phyloP scores from a whole-genome alignment of 805 yeast genomes.

The Candida sonorensis region DNA sequence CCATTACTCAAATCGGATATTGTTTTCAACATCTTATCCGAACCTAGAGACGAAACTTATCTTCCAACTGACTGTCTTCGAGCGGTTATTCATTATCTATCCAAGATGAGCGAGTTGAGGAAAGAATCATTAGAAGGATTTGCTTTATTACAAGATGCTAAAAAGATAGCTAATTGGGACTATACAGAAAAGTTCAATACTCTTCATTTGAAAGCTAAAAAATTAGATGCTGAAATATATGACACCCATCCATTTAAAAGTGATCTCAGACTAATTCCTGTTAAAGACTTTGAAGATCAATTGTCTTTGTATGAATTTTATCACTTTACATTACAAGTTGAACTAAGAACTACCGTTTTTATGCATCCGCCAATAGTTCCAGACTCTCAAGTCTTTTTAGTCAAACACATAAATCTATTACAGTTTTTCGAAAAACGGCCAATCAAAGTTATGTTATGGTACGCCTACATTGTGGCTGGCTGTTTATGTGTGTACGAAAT shows the following conservation, averaged over 20 bases:
- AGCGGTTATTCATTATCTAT: neutral
- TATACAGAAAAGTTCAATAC: conserved; percentile 5
- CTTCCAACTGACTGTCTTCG: conserved; percentile 2
- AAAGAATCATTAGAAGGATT: neutral
- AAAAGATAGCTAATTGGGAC: conserved; percentile 2
- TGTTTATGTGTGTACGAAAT: conserved; percentile 11
- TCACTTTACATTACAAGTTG: conserved; percentile 9
- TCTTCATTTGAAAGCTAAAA: neutral
- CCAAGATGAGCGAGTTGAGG: neutral
- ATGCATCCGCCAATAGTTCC: conserved; percentile 6
- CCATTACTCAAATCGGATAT: conserved; percentile 4
- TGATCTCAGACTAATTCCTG: neutral
- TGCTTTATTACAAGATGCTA: neutral
- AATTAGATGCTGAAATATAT: neutral
- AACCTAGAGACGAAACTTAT: neutral
- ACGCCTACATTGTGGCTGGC: conserved; percentile 26
- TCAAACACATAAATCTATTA: conserved; percentile 2
- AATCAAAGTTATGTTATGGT: conserved; percentile 14
- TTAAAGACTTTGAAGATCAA: conserved; percentile 19
- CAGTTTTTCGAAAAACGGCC: conserved; percentile 2
- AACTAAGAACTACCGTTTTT: conserved; percentile 5
- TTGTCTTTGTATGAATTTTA: conserved; percentile 26
- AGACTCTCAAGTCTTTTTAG: conserved; percentile 4
- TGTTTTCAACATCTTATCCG: neutral
- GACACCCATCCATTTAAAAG: conserved; percentile 1